Evolutionary conservation across 2,329 filamentous ascomycete species (phyloP).

Genomic region (Diaporthe humulicola): DNA sequence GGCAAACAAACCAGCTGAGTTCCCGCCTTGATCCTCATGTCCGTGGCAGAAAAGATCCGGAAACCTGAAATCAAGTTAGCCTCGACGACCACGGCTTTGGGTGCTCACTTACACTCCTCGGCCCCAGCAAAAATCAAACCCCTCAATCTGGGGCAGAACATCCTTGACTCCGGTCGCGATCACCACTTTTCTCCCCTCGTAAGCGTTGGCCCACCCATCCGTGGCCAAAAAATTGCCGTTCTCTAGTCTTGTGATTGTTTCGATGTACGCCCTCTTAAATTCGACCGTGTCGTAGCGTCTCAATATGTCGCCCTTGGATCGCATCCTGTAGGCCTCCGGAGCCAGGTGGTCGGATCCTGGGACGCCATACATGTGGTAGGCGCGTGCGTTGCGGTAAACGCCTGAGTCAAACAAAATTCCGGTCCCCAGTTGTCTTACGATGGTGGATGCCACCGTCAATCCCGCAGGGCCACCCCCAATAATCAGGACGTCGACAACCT

Average conservation of each 20-base stretch:
- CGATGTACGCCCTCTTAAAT: slow-evolving; percentile 45
- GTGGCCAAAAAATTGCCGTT: slow-evolving; percentile 42
- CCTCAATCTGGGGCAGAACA: slow-evolving; percentile 62
- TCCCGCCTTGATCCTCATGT: slow-evolving; percentile 66
- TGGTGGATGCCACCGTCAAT: slow-evolving; percentile 59
- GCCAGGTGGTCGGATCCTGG: slow-evolving; percentile 54
- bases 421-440: slow-evolving; percentile 63
- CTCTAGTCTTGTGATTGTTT: slow-evolving; percentile 42
- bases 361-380: slow-evolving; percentile 63
- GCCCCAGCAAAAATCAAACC: slow-evolving; percentile 69
- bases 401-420: slow-evolving; percentile 64
- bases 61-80: slow-evolving; percentile 10
- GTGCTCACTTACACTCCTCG: slow-evolving; percentile 58
- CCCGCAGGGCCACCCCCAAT: slow-evolving; percentile 67
- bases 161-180: slow-evolving; percentile 68
- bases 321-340: slow-evolving; percentile 52
- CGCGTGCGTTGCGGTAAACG: slow-evolving; percentile 62
- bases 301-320: slow-evolving; percentile 50
- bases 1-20: slow-evolving; percentile 56
- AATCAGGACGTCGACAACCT: slow-evolving; percentile 53
- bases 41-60: slow-evolving; percentile 71
- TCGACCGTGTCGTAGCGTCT: slow-evolving; percentile 52
- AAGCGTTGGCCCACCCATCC: slow-evolving; percentile 57
- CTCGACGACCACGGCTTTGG: neutral
- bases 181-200: slow-evolving; percentile 65